Base-by-base conservation (phyloP, 352 stramenopile genomes). In the Blastocystis sp. region DNA sequence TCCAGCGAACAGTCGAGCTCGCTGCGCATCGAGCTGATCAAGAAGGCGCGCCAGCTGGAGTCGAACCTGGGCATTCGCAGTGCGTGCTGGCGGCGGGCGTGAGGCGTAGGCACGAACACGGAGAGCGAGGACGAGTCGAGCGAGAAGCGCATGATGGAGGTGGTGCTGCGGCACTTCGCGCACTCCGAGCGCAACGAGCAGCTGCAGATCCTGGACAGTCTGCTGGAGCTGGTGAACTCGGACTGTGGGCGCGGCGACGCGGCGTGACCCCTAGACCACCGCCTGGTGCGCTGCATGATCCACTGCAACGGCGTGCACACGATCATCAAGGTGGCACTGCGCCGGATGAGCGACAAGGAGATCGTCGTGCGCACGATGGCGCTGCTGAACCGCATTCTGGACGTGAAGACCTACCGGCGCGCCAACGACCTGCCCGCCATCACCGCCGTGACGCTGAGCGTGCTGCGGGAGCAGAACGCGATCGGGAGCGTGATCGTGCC, bases 131-230 rank as follows among this genome's bases (percentile, higher is more conserved):
- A 51, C 50, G 66, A 77, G 3, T 59, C 10, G 9, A 41, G 6
- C n/a, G 66, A 77, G 66, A 45, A 41, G 29, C 24, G 37, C 4
- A 45, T 77, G 24, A 45, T 77, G 66, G 66, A 77, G 9, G 45
- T 55, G n/a, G 31, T 77, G 66, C 37, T 55, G n/a, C 33, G 13
- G 2, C 37, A 77, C 31, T 41, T 77, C 21, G 45, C 50, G 37
- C 66, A 77, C 33, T 45, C 66, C 37, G 66, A 77, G 26, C 66
- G 66, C 37, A 77, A 77, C 45, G 33, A 59, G 10, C 66, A 77
- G 66, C 45, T 77, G 66, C 66, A 77, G 33, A 31, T 77, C 12
- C 24, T 77, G 2, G 66, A 77, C 45, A 26, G 29, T 2, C 50
- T 77, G 37, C 66, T 77, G 45, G 33, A 77, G 45, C 33, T 77